These are phyloP conservation scores for Gypsophila paniculata DNA, from an alignment of 179 eudicot species.

Conservation along the genomic window DNA sequence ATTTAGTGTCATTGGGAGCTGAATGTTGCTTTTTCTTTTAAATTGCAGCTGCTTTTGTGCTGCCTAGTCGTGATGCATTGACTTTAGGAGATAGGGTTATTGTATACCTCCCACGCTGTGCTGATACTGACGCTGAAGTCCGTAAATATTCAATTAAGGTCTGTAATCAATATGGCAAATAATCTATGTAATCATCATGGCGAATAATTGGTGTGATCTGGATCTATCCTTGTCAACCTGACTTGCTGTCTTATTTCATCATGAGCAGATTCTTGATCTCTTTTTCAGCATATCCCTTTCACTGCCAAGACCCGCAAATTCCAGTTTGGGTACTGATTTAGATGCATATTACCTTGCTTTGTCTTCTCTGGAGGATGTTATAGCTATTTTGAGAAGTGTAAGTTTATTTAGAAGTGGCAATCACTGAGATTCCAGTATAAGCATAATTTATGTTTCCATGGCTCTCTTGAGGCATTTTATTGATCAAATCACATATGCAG, in stretches of 20 bases:
- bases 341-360: constrained; percentile 70
- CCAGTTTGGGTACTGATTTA: constrained; percentile 43
- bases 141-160: constrained; percentile 89
- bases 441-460: constrained; percentile 1
- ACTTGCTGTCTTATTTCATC: constrained; percentile 12
- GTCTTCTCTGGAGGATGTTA: constrained; percentile 89
- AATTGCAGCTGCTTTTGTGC: constrained; percentile 70
- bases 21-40: background rate
- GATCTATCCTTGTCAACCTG: constrained; percentile 1
- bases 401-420: constrained; percentile 28
- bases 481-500: constrained; percentile 37
- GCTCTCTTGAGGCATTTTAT: background rate
- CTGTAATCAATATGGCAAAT: constrained; percentile 19
- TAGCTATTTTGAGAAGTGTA: constrained; percentile 86
- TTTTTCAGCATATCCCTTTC: constrained; percentile 84
- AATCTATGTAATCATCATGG: constrained; percentile 19
- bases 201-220: constrained; percentile 6
- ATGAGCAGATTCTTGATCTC: constrained; percentile 74
- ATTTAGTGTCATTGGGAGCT: background rate
- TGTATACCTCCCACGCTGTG: constrained; percentile 91
- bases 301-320: constrained; percentile 60
- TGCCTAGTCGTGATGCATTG: constrained; percentile 96
- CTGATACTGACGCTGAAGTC: constrained; percentile 83
- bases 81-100: constrained; percentile 86
- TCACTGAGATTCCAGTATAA: background rate